Percentiles rank a stretch among this genome's conserved stretches.
phyloP scores from a whole-genome alignment of 176 grass and related monocot species.

The Musa schizocarpa region DNA sequence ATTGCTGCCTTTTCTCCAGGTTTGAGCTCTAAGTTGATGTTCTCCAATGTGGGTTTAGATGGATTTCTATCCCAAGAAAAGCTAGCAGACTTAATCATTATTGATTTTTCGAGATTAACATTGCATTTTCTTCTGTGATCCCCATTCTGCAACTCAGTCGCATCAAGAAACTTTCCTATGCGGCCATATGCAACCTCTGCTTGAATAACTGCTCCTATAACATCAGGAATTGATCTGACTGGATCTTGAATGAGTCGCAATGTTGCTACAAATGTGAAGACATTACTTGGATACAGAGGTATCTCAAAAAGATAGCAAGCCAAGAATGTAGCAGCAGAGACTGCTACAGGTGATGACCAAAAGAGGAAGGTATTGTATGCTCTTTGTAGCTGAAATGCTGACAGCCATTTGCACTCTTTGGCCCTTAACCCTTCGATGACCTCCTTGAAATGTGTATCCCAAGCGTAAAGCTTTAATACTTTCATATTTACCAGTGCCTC shows the following conservation, averaged over 20 bases:
- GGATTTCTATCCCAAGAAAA: constrained; percentile 81
- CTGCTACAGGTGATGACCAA: constrained; percentile 88
- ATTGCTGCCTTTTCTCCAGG: constrained; percentile 70
- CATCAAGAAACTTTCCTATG: constrained; percentile 64
- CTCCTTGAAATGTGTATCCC: constrained; percentile 84
- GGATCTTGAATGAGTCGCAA: constrained; percentile 73
- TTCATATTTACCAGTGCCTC: constrained; percentile 83
- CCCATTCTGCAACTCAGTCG: constrained; percentile 48
- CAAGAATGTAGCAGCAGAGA: constrained; percentile 78
- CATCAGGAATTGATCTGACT: constrained; percentile 64
- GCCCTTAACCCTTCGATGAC: constrained; percentile 64
- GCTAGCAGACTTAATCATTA: constrained; percentile 41
- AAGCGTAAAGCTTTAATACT: constrained; percentile 83
- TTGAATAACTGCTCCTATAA: constrained; percentile 75
- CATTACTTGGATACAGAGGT: constrained; percentile 71
- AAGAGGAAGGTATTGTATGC: constrained; percentile 82
- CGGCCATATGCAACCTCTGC: constrained; percentile 80
- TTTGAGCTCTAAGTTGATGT: constrained; percentile 58
- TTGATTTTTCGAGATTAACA: constrained; percentile 23
- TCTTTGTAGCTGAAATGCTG: constrained; percentile 67
- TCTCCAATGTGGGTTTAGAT: constrained; percentile 46
- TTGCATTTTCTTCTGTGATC: constrained; percentile 24
- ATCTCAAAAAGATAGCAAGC: constrained; percentile 68
- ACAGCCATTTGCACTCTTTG: constrained; percentile 63
- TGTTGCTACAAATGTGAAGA: constrained; percentile 84